Percentiles rank a stretch among this genome's conserved stretches.
Evolutionary conservation across 2,329 filamentous ascomycete genomes (phyloP).

Genomic region (Ascochyta pisi): DNA sequence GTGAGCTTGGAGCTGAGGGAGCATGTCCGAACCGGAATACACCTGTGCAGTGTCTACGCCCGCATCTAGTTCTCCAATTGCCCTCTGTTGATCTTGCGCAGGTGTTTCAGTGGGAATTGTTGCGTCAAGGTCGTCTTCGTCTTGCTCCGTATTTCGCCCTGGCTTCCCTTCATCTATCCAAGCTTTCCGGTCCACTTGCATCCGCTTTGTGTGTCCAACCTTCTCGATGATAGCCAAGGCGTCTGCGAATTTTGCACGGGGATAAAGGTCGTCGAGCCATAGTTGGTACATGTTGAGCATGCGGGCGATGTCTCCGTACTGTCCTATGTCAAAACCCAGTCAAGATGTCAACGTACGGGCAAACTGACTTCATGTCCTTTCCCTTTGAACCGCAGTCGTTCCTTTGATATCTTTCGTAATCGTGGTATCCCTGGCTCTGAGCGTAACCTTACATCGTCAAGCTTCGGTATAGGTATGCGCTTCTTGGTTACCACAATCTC

Average conservation of each 20-base stretch:
- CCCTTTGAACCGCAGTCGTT: conserved; percentile 80
- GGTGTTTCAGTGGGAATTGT: background rate
- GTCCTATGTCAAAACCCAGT: conserved; percentile 18
- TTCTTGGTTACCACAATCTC: conserved; percentile 84
- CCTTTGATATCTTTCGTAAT: conserved; percentile 73
- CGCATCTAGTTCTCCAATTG: conserved; percentile 21
- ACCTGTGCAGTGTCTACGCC: background rate
- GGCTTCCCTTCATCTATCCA: conserved; percentile 83
- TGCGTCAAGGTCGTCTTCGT: conserved; percentile 31
- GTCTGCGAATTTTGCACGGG: conserved; percentile 91
- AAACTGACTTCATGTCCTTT: conserved; percentile 83
- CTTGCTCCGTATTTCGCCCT: conserved; percentile 42
- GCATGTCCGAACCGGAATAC: conserved; percentile 1
- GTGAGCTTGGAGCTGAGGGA: conserved; percentile 11
- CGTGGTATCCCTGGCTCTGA: conserved; percentile 84
- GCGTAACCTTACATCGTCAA: conserved; percentile 84
- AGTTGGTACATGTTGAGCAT: conserved; percentile 91
- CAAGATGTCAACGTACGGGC: background rate
- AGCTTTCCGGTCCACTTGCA: conserved; percentile 76
- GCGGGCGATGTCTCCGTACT: conserved; percentile 84
- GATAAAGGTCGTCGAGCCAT: conserved; percentile 96
- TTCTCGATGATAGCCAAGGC: conserved; percentile 92
- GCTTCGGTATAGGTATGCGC: conserved; percentile 77
- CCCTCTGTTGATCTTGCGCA: conserved; percentile 8
- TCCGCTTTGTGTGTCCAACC: conserved; percentile 80